Base-by-base conservation (phyloP, 116 monocot species). In the Trichopus zeylanicus region DNA sequence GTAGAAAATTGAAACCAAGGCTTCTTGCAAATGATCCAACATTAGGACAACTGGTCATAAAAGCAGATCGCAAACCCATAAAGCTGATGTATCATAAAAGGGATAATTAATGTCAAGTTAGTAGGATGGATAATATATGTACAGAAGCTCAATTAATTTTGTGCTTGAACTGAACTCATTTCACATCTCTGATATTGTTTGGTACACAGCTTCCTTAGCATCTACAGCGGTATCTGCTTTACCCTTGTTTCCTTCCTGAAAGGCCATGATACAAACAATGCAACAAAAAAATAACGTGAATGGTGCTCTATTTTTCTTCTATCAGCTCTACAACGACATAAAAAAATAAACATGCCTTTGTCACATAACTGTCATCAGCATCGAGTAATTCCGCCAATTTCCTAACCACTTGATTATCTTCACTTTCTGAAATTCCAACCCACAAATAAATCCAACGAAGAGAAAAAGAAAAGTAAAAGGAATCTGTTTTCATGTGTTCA, bases 351-450 rank as follows among this genome's bases (percentile, higher is more conserved):
- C 81, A 65, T 46, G 86, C 86, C 67, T 39, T 61, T 15, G 65
- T 72, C 54, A 55, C 35, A 63, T 79, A 77, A 46, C 68, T 65
- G 53, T 91, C 91, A 62, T 84, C 87, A 3, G 75, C 74, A 78
- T 97, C 97, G 48, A 97, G 66, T 28, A 97, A 57, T 51, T 91
- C 87, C 31, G 97, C 74, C 21, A 97, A 91, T 48, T 97, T 87
- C 60, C 73, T 62, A 59, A 70, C 51, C 18, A 62, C 62, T 65
- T 84, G 76, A 53, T 78, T 72, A 67, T 61, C 54, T 68, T 67
- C 68, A 60, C 58, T 61, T 66, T 79, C 86, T 87, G 77, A 35
- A 61, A 69, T 67, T 61, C n/a, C n/a, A 22, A 61, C 57, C 64
- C 13, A 31, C 57, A 54, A 42, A 38, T 7, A 59, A 56, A 55